Evolutionary conservation across 108 stramenopile genomes (phyloP).

Genomic region (Schizochytrium sp.): DNA sequence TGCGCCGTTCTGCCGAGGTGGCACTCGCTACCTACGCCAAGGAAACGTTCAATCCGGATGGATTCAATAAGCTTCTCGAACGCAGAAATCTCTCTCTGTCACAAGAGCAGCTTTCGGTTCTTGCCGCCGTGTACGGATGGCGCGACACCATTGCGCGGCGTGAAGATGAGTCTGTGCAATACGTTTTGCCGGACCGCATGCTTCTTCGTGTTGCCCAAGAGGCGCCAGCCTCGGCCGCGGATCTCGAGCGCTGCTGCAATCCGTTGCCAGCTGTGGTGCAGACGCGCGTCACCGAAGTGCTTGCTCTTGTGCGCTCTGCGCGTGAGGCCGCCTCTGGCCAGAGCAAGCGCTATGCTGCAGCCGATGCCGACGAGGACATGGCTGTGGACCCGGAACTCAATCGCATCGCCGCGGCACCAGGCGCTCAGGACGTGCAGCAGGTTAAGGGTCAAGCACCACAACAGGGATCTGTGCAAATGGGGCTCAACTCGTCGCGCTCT

Average conservation of each 20-base stretch:
- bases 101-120: background rate
- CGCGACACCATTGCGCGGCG: background rate
- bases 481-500: background rate
- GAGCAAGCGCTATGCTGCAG: background rate
- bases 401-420: background rate
- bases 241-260: background rate
- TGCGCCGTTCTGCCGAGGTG: background rate
- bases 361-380: background rate
- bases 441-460: background rate
- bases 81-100: background rate
- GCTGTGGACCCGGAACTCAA: background rate
- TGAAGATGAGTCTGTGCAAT: background rate
- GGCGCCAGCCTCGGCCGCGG: background rate
- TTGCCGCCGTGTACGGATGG: background rate
- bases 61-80: background rate
- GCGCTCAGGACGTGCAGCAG: background rate
- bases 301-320: background rate
- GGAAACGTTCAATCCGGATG: background rate
- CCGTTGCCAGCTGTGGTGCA: background rate
- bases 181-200: constrained; percentile 8
- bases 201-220: constrained; percentile 11
- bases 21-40: background rate
- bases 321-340: background rate
- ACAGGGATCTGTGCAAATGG: background rate
- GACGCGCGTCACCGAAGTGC: constrained; percentile 6